Evolutionary conservation across 2,329 filamentous ascomycete genomes (phyloP).

Genomic region (Ophiostoma pallidulum): DNA sequence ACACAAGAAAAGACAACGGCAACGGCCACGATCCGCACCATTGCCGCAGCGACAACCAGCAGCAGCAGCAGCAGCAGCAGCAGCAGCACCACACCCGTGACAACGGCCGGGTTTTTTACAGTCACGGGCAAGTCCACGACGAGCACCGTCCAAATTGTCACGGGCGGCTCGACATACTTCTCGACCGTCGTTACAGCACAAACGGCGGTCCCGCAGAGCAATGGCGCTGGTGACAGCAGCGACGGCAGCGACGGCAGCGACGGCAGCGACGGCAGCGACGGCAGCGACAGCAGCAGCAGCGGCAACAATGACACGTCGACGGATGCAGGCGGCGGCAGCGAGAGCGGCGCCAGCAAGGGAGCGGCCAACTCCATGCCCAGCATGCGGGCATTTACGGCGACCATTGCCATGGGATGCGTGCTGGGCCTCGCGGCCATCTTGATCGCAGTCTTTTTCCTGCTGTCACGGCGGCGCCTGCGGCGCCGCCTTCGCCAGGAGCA

Average conservation of each 20-base stretch:
- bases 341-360: neutral
- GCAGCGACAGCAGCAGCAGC: neutral
- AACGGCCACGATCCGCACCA: no score
- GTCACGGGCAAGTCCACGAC: neutral
- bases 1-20: no score
- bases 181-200: neutral
- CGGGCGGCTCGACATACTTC: neutral
- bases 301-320: no score
- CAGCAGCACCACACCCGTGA: neutral
- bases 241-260: neutral
- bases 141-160: neutral
- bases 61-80: neutral
- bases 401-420: constrained; percentile 1
- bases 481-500: neutral
- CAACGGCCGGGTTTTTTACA: neutral
- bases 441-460: neutral
- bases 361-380: neutral
- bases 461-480: neutral
- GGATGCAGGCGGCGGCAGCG: neutral
- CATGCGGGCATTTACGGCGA: constrained; percentile 1
- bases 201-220: neutral
- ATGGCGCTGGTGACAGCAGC: neutral
- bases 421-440: neutral
- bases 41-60: no score
- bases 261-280: neutral